These are phyloP conservation scores for Mycotypha africana DNA, from an alignment of 371 early-diverging fungal genomes.

Conservation along the genomic window DNA sequence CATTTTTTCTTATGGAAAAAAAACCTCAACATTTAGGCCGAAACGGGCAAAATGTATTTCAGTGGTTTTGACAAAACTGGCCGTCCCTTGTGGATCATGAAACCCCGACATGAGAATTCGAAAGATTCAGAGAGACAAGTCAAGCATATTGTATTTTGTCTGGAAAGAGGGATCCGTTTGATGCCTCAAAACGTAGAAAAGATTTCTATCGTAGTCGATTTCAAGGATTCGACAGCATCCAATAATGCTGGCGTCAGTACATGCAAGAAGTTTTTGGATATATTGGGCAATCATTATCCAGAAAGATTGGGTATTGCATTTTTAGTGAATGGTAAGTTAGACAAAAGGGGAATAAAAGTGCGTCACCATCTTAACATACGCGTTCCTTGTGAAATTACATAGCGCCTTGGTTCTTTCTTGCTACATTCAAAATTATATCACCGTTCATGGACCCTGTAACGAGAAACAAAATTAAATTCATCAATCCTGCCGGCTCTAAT, in stretches of 20 bases:
- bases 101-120: constrained; percentile 66
- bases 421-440: constrained; percentile 65
- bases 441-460: constrained; percentile 89
- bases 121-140: constrained; percentile 66
- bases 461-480: constrained; percentile 72
- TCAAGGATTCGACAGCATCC: constrained; percentile 60
- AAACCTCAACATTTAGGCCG: too few species aligned
- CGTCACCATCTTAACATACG: too few species aligned
- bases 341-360: not conserved
- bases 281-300: constrained; percentile 83
- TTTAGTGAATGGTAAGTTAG: constrained; percentile 47
- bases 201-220: constrained; percentile 69
- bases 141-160: constrained; percentile 63
- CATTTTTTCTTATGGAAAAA: too few species aligned
- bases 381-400: too few species aligned
- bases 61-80: constrained; percentile 64
- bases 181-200: constrained; percentile 66
- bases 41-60: constrained; percentile 71
- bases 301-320: constrained; percentile 67
- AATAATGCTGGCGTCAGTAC: constrained; percentile 68
- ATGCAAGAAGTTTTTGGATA: constrained; percentile 71
- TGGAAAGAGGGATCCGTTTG: constrained; percentile 64
- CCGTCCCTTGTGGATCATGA: constrained; percentile 59
- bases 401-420: constrained; percentile 80
- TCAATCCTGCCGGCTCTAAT: constrained; percentile 46